Conservation (phyloP, 2,329 filamentous ascomycete species). For the Apiospora hydei region DNA sequence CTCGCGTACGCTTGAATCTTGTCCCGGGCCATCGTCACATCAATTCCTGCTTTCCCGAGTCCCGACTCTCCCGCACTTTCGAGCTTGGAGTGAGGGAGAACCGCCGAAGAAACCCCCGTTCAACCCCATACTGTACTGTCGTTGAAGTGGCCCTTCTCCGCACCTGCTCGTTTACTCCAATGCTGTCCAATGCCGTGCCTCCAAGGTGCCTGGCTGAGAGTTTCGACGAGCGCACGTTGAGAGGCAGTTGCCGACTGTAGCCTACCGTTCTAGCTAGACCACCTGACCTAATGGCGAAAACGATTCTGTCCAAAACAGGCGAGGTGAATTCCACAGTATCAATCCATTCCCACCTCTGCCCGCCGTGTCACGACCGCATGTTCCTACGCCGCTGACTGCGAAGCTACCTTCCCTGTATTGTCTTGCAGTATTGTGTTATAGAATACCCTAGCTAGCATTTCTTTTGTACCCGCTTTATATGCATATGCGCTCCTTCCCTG, state of each 20-base stretch:
- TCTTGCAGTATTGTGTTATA: not conserved
- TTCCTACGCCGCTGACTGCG: not conserved
- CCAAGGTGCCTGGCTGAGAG: not conserved
- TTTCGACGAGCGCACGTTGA: not conserved
- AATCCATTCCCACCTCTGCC: not conserved
- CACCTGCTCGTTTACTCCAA: not conserved
- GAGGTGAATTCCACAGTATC: not conserved
- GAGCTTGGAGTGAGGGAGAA: slow-evolving; percentile 12
- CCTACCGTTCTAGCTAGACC: not conserved
- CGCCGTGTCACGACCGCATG: not conserved
- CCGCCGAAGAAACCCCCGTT: slow-evolving; percentile 12
- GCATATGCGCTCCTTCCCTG: slow-evolving; percentile 11
- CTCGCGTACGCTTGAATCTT: not conserved
- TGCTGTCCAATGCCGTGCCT: not conserved
- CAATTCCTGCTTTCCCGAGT: not conserved
- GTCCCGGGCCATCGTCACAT: not conserved
- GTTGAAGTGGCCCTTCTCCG: not conserved
- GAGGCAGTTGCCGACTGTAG: not conserved
- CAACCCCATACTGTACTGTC: not conserved
- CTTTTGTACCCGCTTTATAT: not conserved
- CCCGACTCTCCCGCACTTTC: slow-evolving; percentile 2
- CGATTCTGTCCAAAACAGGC: not conserved
- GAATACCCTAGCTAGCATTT: slow-evolving; percentile 7
- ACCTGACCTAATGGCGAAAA: not conserved
- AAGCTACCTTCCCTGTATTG: not conserved